These are phyloP conservation scores for Tolypocladium endophyticum DNA, from an alignment of 2,329 filamentous ascomycete genomes.

Conservation along the genomic window DNA sequence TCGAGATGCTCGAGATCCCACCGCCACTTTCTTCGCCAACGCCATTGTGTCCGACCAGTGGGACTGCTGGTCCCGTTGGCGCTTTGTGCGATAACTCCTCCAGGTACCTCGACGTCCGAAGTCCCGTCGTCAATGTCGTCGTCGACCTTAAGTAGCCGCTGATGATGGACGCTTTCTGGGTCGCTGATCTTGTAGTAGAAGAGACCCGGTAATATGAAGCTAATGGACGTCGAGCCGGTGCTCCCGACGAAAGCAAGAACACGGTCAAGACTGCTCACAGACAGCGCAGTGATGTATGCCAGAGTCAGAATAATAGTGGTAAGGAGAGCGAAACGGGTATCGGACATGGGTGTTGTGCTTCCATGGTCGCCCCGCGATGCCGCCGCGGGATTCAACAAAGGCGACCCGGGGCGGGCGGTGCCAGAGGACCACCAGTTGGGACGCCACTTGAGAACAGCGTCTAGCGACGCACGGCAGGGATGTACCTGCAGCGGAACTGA, in stretches of 20 bases:
- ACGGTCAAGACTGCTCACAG: conserved; percentile 77
- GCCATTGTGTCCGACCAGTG: conserved; percentile 26
- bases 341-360: conserved; percentile 59
- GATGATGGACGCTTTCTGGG: conserved; percentile 77
- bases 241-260: conserved; percentile 92
- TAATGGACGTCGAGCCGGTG: conserved; percentile 90
- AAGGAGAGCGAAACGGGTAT: conserved; percentile 78
- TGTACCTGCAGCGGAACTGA: conserved; percentile 94
- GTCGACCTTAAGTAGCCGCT: conserved; percentile 80
- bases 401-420: conserved; percentile 27
- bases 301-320: conserved; percentile 77
- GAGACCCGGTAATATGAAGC: conserved; percentile 88
- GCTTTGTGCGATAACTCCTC: conserved; percentile 29
- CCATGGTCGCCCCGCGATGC: conserved; percentile 38
- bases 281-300: conserved; percentile 82
- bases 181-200: conserved; percentile 99
- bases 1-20: conserved; percentile 55
- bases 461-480: conserved; percentile 87
- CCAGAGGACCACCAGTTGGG: conserved; percentile 39
- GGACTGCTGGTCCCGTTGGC: conserved; percentile 28
- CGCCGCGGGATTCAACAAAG: conserved; percentile 27
- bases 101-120: conserved; percentile 38
- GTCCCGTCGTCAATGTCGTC: conserved; percentile 62
- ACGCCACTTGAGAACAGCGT: conserved; percentile 90
- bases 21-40: conserved; percentile 46